These are phyloP conservation scores for Cystobasidium slooffiae DNA, from an alignment of 1,284 basidiomycete genomes.

Conservation along the genomic window DNA sequence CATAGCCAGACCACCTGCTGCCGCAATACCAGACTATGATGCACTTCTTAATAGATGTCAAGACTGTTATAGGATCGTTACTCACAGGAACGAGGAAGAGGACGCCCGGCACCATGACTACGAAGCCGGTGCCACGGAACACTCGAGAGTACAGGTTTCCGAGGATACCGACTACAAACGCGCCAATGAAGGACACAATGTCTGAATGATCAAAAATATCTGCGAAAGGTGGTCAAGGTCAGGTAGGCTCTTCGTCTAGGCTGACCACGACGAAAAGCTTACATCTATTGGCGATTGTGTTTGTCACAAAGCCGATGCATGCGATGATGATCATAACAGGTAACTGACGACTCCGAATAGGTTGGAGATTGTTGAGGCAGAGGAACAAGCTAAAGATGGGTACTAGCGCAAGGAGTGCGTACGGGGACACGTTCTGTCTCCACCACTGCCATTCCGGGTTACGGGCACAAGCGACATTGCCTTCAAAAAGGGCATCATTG, in stretches of 20 bases:
- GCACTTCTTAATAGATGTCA: conserved; percentile 8
- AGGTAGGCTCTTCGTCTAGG: background rate
- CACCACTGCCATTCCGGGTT: conserved; percentile 72
- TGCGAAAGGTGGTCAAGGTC: background rate
- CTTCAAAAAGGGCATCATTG: conserved; percentile 52
- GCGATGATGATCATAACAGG: conserved; percentile 84
- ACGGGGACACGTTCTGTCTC: conserved; percentile 73
- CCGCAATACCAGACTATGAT: conserved; percentile 76
- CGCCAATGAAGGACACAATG: conserved; percentile 50
- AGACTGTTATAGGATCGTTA: background rate
- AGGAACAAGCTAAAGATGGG: conserved; percentile 76
- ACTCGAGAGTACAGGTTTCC: conserved; percentile 56
- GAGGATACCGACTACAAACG: conserved; percentile 48
- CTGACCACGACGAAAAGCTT: background rate
- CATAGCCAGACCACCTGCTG: conserved; percentile 78
- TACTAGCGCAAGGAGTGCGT: conserved; percentile 76
- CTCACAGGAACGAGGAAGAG: conserved; percentile 72
- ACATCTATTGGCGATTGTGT: conserved; percentile 59
- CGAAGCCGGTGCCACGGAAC: conserved; percentile 87
- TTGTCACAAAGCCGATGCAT: conserved; percentile 67
- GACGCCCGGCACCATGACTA: conserved; percentile 84
- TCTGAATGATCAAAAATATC: conserved; percentile 48
- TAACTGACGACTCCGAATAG: conserved; percentile 70
- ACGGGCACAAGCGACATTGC: conserved; percentile 67
- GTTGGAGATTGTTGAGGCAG: conserved; percentile 77